phyloP scores from a whole-genome alignment of 2,329 filamentous ascomycete genomes.

The Dissoconium aciculare region DNA sequence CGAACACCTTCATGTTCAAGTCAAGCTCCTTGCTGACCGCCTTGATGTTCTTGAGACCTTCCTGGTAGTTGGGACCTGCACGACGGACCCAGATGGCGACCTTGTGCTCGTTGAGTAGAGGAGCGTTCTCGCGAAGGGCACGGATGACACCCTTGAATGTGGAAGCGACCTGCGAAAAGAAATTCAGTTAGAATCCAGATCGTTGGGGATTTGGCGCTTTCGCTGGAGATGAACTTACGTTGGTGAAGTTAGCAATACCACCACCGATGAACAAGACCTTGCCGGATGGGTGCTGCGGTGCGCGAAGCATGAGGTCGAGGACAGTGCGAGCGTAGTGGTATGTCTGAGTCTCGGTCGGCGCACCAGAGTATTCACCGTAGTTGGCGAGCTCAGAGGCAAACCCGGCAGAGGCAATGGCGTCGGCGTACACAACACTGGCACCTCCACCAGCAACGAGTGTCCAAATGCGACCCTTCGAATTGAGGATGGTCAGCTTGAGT shows the following conservation, averaged over 20 bases:
- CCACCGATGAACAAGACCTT: constrained; percentile 99
- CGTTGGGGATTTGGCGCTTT: constrained; percentile 1
- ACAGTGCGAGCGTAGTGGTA: constrained; percentile 98
- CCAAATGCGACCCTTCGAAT: constrained; percentile 85
- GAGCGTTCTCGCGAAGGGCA: constrained; percentile 78
- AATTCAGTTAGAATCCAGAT: constrained; percentile 6
- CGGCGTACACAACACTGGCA: constrained; percentile 97
- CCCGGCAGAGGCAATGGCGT: constrained; percentile 91
- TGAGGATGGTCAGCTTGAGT: constrained; percentile 93
- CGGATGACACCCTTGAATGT: constrained; percentile 99
- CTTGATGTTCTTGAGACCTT: constrained; percentile 99
- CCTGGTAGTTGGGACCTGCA: constrained; percentile 96
- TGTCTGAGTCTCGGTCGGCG: constrained; percentile 94
- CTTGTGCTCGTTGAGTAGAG: constrained; percentile 83
- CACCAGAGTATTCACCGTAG: constrained; percentile 99
- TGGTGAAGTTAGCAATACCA: constrained; percentile 99
- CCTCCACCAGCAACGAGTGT: constrained; percentile 97
- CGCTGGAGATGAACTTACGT: constrained; percentile 37
- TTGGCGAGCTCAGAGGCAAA: constrained; percentile 95
- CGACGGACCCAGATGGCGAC: constrained; percentile 91
- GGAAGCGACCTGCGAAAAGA: constrained; percentile 48
- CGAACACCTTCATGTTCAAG: constrained; percentile 84
- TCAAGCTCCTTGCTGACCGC: constrained; percentile 83
- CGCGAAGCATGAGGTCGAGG: constrained; percentile 90
- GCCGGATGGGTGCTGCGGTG: constrained; percentile 69